Base-by-base conservation (phyloP, 305 asterid genomes). In the Fraxinus paxiana region DNA sequence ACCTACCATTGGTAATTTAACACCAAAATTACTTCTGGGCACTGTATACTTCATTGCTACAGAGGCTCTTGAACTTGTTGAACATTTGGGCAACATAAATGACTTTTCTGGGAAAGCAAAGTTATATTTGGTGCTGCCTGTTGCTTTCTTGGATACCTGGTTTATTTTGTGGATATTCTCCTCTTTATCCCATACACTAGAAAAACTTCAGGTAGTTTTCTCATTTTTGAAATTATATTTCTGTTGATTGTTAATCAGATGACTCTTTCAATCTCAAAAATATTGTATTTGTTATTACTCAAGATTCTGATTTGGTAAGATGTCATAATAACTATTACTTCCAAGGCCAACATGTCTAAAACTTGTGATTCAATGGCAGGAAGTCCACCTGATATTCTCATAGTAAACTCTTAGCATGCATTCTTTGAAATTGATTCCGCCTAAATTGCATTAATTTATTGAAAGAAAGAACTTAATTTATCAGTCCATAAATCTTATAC, bases 121-220 rank as follows among this genome's bases (percentile, higher is more conserved):
- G 88, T 88, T 95, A 38, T 94, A 90, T 85, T 86, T 94, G 88
- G 98, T 92, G 82, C 90, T 95, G 61, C 98, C 97, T 0, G 99
- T 95, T 79, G 97, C 99, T 1, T 86, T 94, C 79, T 88, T 95
- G 88, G 99, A 95, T 84, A 94, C 99, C 77, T 82, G 91, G 81
- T 93, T 95, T 85, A 95, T 95, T 30, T 88, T 95, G 76, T 95
- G 99, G 99, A 95, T 95, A 70, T 95, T 95, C 87, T 91, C 98
- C 28, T 95, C 99, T 20, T 86, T 95, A 77, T 94, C 99, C 81
- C 91, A 91, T 85, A 94, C 97, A 10, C 81, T 95, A 86, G 98
- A 94, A 91, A 95, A 95, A 87, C 99, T 95, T 85, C 99, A 95
- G 97, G 99, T 94, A 82, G 65, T 54, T 54, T 54, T 54, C 26